Evolutionary conservation across 768 basidiomycete species (phyloP).

Genomic region (Calocera viscosa): DNA sequence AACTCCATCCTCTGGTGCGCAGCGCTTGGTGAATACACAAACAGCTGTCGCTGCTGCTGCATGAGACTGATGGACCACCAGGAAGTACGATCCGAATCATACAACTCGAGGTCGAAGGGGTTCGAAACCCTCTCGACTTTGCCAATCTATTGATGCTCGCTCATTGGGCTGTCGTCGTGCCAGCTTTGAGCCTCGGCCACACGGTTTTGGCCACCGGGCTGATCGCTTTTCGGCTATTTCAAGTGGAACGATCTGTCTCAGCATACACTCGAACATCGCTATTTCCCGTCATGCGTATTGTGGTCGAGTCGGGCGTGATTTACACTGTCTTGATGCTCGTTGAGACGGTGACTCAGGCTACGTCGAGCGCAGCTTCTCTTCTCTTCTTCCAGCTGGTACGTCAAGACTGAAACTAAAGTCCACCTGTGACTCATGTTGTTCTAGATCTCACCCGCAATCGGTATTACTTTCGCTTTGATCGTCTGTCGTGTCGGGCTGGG

Average conservation of each 20-base stretch:
- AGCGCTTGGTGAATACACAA: neutral
- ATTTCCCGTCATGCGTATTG: neutral
- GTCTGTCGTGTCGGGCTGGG: neutral
- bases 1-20: neutral
- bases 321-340: neutral
- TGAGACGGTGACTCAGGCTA: neutral
- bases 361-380: neutral
- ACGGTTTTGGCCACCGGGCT: neutral
- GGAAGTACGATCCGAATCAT: neutral
- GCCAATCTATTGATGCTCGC: neutral
- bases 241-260: neutral
- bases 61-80: neutral
- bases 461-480: neutral
- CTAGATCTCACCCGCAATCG: neutral
- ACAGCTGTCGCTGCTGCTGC: neutral
- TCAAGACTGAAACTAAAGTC: too few relatives aligned
- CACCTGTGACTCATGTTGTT: neutral
- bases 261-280: neutral
- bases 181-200: neutral
- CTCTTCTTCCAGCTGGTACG: conserved; percentile 6
- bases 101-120: neutral
- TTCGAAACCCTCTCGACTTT: neutral
- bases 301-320: neutral
- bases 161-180: neutral
- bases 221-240: neutral